These are phyloP conservation scores for Xylaria arbuscula DNA, from an alignment of 2,329 filamentous ascomycete genomes.

Conservation along the genomic window DNA sequence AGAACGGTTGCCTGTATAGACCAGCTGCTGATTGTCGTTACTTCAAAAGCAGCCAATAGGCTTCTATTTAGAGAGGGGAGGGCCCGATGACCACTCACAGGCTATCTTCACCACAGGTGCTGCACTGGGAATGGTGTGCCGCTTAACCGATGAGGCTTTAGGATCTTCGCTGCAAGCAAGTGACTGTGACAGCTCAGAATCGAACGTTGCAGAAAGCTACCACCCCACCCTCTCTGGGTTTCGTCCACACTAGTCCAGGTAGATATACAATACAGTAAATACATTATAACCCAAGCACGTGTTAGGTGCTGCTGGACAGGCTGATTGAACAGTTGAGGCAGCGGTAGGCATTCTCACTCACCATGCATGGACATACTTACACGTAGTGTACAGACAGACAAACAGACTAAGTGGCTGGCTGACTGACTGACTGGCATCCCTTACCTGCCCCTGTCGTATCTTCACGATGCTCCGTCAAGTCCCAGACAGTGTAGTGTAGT, in stretches of 20 bases:
- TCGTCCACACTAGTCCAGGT: background rate
- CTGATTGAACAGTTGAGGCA: conserved; percentile 24
- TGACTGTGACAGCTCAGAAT: conserved; percentile 30
- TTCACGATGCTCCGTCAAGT: conserved; percentile 27
- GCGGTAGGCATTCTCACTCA: background rate
- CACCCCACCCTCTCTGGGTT: background rate
- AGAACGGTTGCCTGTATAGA: background rate
- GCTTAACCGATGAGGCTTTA: conserved; percentile 37
- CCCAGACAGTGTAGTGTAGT: conserved; percentile 17
- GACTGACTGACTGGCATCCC: background rate
- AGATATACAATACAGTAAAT: conserved; percentile 12
- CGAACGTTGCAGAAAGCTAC: conserved; percentile 37
- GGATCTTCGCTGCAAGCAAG: conserved; percentile 36
- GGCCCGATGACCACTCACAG: conserved; percentile 23
- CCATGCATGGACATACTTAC: background rate
- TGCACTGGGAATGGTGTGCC: conserved; percentile 27
- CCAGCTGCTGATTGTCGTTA: background rate
- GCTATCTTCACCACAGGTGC: conserved; percentile 14
- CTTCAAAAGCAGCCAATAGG: background rate
- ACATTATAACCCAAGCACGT: conserved; percentile 7
- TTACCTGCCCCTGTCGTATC: conserved; percentile 26
- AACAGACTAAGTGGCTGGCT: background rate
- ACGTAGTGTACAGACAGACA: conserved; percentile 2
- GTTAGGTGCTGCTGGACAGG: conserved; percentile 7
- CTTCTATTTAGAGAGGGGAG: background rate